These are phyloP conservation scores for Hylodesmum podocarpum DNA, from an alignment of 306 rosid genomes.

Conservation along the genomic window DNA sequence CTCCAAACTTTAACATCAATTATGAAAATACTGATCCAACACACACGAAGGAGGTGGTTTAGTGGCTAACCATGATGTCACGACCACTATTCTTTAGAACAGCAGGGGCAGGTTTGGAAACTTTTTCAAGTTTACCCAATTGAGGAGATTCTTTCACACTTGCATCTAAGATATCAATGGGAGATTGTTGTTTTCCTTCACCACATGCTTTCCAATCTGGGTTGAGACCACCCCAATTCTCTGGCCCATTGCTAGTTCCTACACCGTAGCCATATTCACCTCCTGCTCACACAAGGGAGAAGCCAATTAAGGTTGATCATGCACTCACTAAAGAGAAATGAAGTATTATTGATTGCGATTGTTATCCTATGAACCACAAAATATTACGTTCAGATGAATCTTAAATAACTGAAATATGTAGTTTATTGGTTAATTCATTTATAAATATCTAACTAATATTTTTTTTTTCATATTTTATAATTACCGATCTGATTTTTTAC, in stretches of 20 bases:
- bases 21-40: not conserved
- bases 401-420: too few relatives aligned
- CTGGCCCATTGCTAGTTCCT: conserved; percentile 64
- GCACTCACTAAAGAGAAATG: not conserved
- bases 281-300: conserved; percentile 28
- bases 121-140: conserved; percentile 52
- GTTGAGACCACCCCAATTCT: conserved; percentile 59
- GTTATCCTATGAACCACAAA: not conserved
- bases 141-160: conserved; percentile 40
- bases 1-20: not conserved
- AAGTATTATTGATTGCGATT: not conserved
- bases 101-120: conserved; percentile 64
- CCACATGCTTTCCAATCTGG: conserved; percentile 67
- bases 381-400: not conserved
- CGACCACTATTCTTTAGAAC: conserved; percentile 67
- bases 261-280: conserved; percentile 48
- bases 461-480: too few relatives aligned
- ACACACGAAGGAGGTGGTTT: not conserved
- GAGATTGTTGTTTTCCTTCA: conserved; percentile 71
- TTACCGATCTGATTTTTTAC: too few relatives aligned
- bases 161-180: conserved; percentile 57
- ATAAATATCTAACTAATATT: too few relatives aligned
- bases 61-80: conserved; percentile 54
- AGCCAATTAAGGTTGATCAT: not conserved
- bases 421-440: too few relatives aligned